Evolutionary conservation across 208 protist genomes (phyloP).

Genomic region (Trypanosoma conorhini): DNA sequence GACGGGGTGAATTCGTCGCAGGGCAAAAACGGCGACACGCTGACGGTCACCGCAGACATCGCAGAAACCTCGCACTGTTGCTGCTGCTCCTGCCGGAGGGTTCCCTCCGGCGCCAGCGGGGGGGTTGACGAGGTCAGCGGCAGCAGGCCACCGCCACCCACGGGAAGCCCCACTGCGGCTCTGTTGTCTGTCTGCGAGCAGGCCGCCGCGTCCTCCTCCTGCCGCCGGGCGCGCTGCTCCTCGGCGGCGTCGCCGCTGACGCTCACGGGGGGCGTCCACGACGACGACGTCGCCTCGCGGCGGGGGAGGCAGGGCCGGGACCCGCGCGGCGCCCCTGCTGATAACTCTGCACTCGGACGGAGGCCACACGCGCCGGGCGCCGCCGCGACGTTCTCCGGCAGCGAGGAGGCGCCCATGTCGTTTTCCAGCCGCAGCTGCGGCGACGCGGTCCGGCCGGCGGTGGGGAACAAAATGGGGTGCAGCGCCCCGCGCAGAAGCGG

Average conservation of each 20-base stretch:
- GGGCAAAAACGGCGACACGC: slow-evolving; percentile 13
- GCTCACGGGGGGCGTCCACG: not conserved
- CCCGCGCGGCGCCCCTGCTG: not conserved
- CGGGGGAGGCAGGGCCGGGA: not conserved
- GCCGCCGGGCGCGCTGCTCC: not conserved
- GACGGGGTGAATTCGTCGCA: slow-evolving; percentile 4
- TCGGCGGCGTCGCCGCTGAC: slow-evolving; percentile 1
- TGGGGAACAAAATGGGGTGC: not conserved
- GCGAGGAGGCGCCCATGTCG: not conserved
- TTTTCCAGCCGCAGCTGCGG: not conserved
- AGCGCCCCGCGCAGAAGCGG: not conserved
- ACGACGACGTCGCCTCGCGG: not conserved
- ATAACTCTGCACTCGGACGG: not conserved
- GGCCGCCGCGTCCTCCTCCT: not conserved
- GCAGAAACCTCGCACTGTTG: slow-evolving; percentile 2
- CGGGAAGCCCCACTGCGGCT: not conserved
- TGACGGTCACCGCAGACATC: not conserved
- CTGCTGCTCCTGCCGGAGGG: not conserved
- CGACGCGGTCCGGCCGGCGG: not conserved
- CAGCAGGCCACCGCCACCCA: not conserved
- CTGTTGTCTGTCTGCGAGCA: no score
- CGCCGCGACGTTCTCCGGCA: not conserved
- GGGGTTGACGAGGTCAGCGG: not conserved
- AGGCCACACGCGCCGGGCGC: not conserved
- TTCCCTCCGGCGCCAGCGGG: not conserved